Evolutionary conservation across 257 asterid species (phyloP), one percentile per base, ranked within the genome.

Genomic region (Gardenia jasminoides): DNA sequence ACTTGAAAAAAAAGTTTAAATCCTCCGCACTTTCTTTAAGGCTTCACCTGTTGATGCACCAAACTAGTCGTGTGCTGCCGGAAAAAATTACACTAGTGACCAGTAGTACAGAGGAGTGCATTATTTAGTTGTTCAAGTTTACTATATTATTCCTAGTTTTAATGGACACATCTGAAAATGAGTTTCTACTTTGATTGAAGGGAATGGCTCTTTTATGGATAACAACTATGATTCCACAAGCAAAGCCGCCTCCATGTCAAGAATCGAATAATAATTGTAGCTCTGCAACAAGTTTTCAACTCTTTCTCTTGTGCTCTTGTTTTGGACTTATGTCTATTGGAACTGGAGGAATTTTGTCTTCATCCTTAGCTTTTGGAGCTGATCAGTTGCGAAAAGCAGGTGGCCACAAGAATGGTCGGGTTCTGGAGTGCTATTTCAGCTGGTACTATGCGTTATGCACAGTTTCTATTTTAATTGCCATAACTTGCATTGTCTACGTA

Each of bases 291-390:
- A 24, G 65, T 65, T 62, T 79, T 74, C 98, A 93, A 82, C 61
- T 85, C 33, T 7, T 82, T 36, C 83, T 83, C 62, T 83, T 93
- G 15, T 86, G 86, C 41, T 41, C 85, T 11, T 80, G 92, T 3
- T 78, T 92, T 2, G 96, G 84, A 19, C 85, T 92, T 22, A 84
- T 92, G 68, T 87, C 98, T 1, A 82, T 89, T 11, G 98, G 98
- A 74, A 86, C 89, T 7, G 97, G 96, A 24, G 96, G 92, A 9
- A 82, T 90, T 28, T 70, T 91, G 71, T 82, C 97, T 3, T 85
- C 88, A 31, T 87, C 89, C 56, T 79, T 92, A 67, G 93, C 95
- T n/a, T 93, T 93, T 24, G 96, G 96, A 4, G 92, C 91, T 0
- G 87, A 92, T 79, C 98, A 93, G 50, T 67, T 93, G 54, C 84